Base-by-base conservation (phyloP, 805 yeast genomes). In the Pichia kluyveri region DNA sequence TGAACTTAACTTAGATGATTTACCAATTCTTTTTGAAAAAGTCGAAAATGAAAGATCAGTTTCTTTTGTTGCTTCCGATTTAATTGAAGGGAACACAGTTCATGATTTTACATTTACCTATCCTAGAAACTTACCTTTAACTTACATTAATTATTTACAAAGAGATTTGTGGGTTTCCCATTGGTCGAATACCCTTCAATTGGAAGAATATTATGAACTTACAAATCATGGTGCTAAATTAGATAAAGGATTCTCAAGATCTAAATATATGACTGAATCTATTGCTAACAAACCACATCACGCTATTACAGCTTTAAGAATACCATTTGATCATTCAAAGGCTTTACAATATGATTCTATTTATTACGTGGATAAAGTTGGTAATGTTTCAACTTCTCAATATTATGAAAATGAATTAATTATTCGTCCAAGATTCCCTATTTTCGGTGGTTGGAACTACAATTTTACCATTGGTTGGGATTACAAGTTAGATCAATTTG, bases 391-490 rank as follows among this genome's bases (percentile, higher is more conserved):
- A 8, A 86, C 97, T 4, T 83, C 84, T 44, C 69, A 70, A 52
- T 51, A 68, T 27, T 60, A 67, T 5, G 66, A 66, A 40, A 65
- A 73, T 40, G 66, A 68, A 51, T 67, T 87, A 43, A 69, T 82
- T 36, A 64, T 93, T 54, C 78, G 76, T 59, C 98, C 98, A 48
- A 77, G 99, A 64, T 93, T 72, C 71, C 99, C 99, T n/a, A 63
- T 93, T 8, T 86, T 87, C 66, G 99, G 99, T 43, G 95, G 90
- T 40, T 93, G 99, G 99, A 76, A 82, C 59, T 91, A 88, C 68
- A 88, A 91, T 68, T 93, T 87, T 72, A 93, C 98, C 23, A 66
- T 91, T 56, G 98, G 98, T n/a, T 93, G 96, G 96, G 78, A 82
- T 44, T 76, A 79, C 54, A 68, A 72, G 19, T 66, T 90, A 40